Percentiles rank a stretch among this genome's conserved stretches.
Evolutionary conservation across 2,329 filamentous ascomycete genomes (phyloP).

Genomic region (Calonectria pteridis): DNA sequence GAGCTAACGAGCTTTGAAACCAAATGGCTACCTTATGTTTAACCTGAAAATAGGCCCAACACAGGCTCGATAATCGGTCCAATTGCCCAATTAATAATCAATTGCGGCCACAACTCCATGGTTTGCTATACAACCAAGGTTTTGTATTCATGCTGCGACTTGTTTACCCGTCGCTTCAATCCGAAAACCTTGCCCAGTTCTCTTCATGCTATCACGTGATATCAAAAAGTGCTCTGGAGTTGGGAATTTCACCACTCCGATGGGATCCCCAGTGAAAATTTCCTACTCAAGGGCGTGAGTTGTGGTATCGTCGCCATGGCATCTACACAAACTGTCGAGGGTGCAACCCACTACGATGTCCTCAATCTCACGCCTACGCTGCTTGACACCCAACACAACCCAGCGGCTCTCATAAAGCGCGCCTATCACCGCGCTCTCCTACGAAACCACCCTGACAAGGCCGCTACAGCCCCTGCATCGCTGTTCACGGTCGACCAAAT

Average conservation of each 20-base stretch:
- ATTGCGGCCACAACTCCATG: neutral
- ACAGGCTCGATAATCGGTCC: neutral
- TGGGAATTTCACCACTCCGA: slow-evolving; percentile 20
- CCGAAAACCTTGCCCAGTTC: neutral
- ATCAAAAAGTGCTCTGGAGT: slow-evolving; percentile 13
- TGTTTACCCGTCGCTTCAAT: neutral
- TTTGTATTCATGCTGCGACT: neutral
- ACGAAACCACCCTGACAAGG: slow-evolving; percentile 75
- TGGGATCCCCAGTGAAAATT: neutral
- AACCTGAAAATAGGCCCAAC: neutral
- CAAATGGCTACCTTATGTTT: neutral
- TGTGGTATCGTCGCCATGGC: slow-evolving; percentile 21
- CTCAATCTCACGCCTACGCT: slow-evolving; percentile 66
- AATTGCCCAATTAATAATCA: neutral
- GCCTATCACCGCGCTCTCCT: slow-evolving; percentile 76
- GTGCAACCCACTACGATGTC: slow-evolving; percentile 70
- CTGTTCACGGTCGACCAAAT: slow-evolving; percentile 73
- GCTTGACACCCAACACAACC: slow-evolving; percentile 58
- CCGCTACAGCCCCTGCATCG: slow-evolving; percentile 29
- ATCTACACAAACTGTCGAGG: slow-evolving; percentile 17
- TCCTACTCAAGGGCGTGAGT: neutral
- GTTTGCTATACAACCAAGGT: neutral
- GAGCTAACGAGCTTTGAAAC: neutral
- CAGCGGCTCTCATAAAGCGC: slow-evolving; percentile 66
- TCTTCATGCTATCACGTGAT: slow-evolving; percentile 41